phyloP scores from a whole-genome alignment of 2,329 filamentous ascomycete species.

The Curvularia sp. region DNA sequence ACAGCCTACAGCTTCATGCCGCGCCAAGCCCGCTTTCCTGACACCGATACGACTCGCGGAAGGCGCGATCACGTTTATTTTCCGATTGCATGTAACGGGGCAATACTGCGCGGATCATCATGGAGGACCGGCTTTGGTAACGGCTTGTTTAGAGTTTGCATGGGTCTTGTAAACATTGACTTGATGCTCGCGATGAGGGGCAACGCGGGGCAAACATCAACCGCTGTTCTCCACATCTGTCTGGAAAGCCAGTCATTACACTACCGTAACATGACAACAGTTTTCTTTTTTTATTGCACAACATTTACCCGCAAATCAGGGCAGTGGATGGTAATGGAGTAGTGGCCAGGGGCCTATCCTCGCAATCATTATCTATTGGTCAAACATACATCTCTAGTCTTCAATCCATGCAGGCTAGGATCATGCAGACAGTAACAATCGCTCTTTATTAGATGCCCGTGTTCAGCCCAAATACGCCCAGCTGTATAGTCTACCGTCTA shows the following conservation, averaged over 20 bases:
- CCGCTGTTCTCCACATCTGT: neutral
- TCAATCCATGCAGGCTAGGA: constrained; percentile 7
- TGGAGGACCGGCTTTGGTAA: neutral
- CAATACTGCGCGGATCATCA: neutral
- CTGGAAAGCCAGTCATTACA: neutral
- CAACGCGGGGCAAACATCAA: constrained; percentile 34
- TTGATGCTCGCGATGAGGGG: constrained; percentile 29
- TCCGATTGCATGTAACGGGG: neutral
- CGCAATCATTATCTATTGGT: too few relatives aligned
- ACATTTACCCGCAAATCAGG: neutral
- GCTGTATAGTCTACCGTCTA: constrained; percentile 18
- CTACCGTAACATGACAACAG: neutral
- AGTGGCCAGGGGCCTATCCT: too few relatives aligned
- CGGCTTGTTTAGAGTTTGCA: constrained; percentile 1
- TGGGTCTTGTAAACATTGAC: constrained; percentile 21
- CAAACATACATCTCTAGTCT: neutral
- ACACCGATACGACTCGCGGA: constrained; percentile 9
- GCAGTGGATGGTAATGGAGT: neutral
- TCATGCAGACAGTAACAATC: constrained; percentile 6
- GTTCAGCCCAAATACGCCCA: neutral
- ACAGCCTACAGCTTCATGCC: constrained; percentile 23
- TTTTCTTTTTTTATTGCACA: constrained; percentile 1
- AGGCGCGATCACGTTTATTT: neutral
- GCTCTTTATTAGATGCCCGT: neutral
- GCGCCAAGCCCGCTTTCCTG: constrained; percentile 32